These are phyloP conservation scores for Boletus pseudo-olivaceus DNA, from an alignment of 768 basidiomycete species.

Conservation along the genomic window DNA sequence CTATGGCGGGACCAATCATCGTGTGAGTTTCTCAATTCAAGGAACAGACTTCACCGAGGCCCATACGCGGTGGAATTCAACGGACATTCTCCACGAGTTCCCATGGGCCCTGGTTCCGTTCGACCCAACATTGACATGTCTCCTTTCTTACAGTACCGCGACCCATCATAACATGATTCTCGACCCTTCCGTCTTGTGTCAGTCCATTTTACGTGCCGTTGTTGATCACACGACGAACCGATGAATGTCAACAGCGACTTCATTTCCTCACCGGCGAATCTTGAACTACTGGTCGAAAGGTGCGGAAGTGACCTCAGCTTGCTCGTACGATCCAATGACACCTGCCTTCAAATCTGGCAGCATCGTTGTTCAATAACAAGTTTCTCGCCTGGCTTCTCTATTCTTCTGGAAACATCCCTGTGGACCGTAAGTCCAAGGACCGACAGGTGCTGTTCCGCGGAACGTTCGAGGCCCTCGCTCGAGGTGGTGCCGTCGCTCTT, in stretches of 20 bases:
- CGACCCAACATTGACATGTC: slow-evolving; percentile 10
- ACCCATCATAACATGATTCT: slow-evolving; percentile 97
- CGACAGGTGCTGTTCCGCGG: slow-evolving; percentile 83
- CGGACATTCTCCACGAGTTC: background rate
- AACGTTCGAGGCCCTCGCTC: slow-evolving; percentile 80
- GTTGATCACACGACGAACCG: slow-evolving; percentile 14
- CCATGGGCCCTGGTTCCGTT: background rate
- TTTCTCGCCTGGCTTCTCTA: slow-evolving; percentile 67
- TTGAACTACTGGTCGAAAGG: slow-evolving; percentile 97
- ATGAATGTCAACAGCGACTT: slow-evolving; percentile 52
- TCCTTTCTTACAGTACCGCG: slow-evolving; percentile 50
- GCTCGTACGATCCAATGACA: slow-evolving; percentile 9
- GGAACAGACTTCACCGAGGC: background rate
- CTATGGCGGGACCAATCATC: slow-evolving; percentile 84
- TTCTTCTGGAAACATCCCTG: slow-evolving; percentile 95
- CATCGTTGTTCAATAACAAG: slow-evolving; percentile 79
- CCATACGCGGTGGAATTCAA: slow-evolving; percentile 1
- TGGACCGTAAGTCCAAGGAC: slow-evolving; percentile 93
- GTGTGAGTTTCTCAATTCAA: slow-evolving; percentile 54
- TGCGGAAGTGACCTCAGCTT: slow-evolving; percentile 26
- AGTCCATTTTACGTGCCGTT: slow-evolving; percentile 30
- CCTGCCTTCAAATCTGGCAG: slow-evolving; percentile 34
- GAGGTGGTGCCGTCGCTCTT: slow-evolving; percentile 82
- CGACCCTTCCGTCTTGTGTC: slow-evolving; percentile 80
- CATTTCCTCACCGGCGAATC: slow-evolving; percentile 76